Conservation (phyloP, 495 filamentous ascomycete genomes). For the Penicillium argentinense region DNA sequence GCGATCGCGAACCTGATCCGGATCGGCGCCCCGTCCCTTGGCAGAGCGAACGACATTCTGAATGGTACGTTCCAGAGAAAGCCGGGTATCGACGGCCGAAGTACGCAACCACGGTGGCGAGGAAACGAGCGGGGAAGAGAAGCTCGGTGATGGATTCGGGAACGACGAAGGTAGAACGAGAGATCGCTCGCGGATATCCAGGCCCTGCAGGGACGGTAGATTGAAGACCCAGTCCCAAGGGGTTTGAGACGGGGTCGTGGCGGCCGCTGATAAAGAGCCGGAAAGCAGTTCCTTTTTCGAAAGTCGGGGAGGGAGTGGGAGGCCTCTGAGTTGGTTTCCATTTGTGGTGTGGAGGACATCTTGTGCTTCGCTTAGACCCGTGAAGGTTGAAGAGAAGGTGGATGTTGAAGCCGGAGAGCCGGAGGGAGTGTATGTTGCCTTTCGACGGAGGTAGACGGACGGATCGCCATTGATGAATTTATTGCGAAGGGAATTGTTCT, state of each 20-base stretch:
- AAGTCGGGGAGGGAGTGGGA: constrained; percentile 29
- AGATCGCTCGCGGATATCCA: constrained; percentile 75
- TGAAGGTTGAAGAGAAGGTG: constrained; percentile 72
- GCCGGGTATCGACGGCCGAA: constrained; percentile 75
- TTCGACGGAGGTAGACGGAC: constrained; percentile 77
- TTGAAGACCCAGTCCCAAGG: constrained; percentile 78
- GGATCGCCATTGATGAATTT: constrained; percentile 70
- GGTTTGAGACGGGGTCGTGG: constrained; percentile 38
- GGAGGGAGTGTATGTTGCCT: constrained; percentile 64
- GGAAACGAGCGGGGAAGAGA: constrained; percentile 36
- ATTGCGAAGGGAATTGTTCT: constrained; percentile 59
- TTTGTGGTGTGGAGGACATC: constrained; percentile 34
- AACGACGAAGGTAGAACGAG: constrained; percentile 66
- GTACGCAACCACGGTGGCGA: constrained; percentile 45
- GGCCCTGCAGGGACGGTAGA: constrained; percentile 56
- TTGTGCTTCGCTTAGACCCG: constrained; percentile 44
- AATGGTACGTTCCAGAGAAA: constrained; percentile 67
- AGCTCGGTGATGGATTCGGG: constrained; percentile 25
- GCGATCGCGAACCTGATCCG: constrained; percentile 55
- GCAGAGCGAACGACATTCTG: constrained; percentile 52
- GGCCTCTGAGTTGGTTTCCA: constrained; percentile 31
- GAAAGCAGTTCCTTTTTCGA: constrained; percentile 22
- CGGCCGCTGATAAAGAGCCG: constrained; percentile 23
- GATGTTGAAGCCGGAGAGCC: constrained; percentile 54
- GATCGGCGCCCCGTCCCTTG: constrained; percentile 34